Percentiles rank a stretch among this genome's conserved stretches.
Evolutionary conservation across 306 rosid genomes (phyloP).

Genomic region (Cicer cuneatum): DNA sequence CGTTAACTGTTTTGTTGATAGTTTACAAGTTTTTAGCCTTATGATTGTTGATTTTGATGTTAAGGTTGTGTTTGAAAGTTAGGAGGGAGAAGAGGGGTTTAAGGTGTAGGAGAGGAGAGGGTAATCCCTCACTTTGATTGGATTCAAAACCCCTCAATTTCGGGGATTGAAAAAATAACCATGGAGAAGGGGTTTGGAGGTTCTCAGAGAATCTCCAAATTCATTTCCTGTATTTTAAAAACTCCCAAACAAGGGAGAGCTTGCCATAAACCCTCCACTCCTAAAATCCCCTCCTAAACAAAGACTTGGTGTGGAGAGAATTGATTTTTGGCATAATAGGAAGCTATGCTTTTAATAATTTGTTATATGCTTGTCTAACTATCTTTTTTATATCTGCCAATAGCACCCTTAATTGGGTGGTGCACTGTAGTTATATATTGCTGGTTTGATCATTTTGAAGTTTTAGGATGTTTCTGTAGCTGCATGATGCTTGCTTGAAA

Average conservation of each 20-base stretch:
- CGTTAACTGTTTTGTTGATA: too few species aligned
- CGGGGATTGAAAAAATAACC: background rate
- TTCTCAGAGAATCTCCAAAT: background rate
- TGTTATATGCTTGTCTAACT: background rate
- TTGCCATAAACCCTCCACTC: background rate
- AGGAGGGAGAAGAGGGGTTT: background rate
- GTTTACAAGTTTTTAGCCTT: background rate
- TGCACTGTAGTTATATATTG: constrained; percentile 4
- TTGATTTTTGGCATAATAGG: constrained; percentile 20
- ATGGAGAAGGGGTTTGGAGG: constrained; percentile 10
- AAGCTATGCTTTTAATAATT: background rate
- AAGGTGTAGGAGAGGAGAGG: background rate
- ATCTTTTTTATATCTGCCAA: background rate
- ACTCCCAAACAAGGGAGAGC: background rate
- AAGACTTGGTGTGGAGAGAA: background rate
- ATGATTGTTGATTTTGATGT: constrained; percentile 12
- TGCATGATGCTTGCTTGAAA: constrained; percentile 1
- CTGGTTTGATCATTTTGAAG: constrained; percentile 5
- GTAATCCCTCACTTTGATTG: background rate
- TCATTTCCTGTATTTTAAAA: background rate
- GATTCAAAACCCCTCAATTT: background rate
- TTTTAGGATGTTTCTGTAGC: background rate
- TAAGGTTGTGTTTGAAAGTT: background rate
- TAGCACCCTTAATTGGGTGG: background rate
- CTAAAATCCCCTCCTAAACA: background rate